Base-by-base conservation (phyloP, 169 alveolate species). In the Plasmodium adleri region DNA sequence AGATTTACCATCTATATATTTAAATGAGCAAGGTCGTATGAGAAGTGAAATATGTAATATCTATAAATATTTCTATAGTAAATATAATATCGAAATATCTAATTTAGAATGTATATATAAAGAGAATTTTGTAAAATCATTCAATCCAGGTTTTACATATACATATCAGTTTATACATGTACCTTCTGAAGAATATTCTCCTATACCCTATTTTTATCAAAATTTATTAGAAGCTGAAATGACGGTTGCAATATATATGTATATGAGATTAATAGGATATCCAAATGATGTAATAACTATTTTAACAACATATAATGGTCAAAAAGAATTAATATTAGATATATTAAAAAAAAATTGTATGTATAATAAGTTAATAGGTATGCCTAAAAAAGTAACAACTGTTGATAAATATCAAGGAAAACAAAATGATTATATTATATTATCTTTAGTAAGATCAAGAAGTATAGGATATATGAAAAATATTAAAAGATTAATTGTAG, bases 171-270 rank as follows among this genome's bases (percentile, higher is more conserved):
- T 96, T 74, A 92, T 97, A 54, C 95, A 97, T 58, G 98, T 97
- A 1, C 96, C 93, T 74, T 94, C 95, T 52, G 96, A 93, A 1
- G 99, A 97, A 90, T 94, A 95, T 50, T 73, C 95, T 5, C 98
- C 98, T 45, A 88, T 94, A 24, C 97, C 98, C 15, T 92, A 97
- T 93, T 96, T 96, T 80, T 97, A 93, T 93, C 98, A 97, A 93
- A 97, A 97, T 87, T 88, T 96, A 88, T 97, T 97, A 28, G 99
- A 97, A 88, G 99, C 99, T 0, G 98, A 97, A 92, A 96, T 89
- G 91, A 95, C 95, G 60, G 98, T 97, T 52, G 97, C 98, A 10
- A 86, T 96, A 63, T 97, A 92, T 94, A 96, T 96, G 97, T 96
- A 95, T 91, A 96, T 97, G 98, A 95, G 99, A 13, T 88, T 96